Evolutionary conservation across 345 rosid genomes (phyloP), one percentile per base, ranked within the genome.

Genomic region (Corchorus capsularis): DNA sequence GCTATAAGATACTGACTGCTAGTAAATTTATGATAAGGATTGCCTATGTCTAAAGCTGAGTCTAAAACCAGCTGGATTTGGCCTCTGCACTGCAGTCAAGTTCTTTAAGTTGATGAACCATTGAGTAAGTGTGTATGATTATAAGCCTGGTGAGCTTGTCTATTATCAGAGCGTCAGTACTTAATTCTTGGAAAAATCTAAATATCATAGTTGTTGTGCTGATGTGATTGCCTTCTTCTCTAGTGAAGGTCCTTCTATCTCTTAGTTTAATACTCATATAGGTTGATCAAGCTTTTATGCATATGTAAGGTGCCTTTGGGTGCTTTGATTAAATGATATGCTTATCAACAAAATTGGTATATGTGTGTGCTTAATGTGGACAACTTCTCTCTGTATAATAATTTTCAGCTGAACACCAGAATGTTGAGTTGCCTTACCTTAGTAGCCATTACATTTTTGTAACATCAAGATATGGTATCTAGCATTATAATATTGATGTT

Each of bases 21-120:
- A 27, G 47, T 32, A 1, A 63, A 47, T 22, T 83, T 86, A 92
- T 71, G 89, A 79, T 20, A 87, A 22, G 2, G 95, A 88, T 75
- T 13, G 53, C 77, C 92, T 83, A 74, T 83, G 78, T 74, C 85
- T 78, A 34, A 77, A 74, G 81, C 78, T 84, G 67, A 62, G 46
- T 77, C 67, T 76, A 41, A 9, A 11, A 37, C 78, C 67, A 41
- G 61, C 43, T 57, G 84, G 77, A 50, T 76, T 73, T 37, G 75
- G 54, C 78, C 77, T 84, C 55, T 66, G 81, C 73, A 82, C 13
- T 72, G 71, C 37, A 22, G 75, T 79, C 79, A 1, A 90, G 87
- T 77, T 95, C 98, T 71, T 70, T 35, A 12, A 34, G 17, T 69
- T 34, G 47, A 35, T 70, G 61, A 17, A 53, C 27, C 62, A 10